Conservation (phyloP, 2,329 filamentous ascomycete species). For the Diatrype stigma region DNA sequence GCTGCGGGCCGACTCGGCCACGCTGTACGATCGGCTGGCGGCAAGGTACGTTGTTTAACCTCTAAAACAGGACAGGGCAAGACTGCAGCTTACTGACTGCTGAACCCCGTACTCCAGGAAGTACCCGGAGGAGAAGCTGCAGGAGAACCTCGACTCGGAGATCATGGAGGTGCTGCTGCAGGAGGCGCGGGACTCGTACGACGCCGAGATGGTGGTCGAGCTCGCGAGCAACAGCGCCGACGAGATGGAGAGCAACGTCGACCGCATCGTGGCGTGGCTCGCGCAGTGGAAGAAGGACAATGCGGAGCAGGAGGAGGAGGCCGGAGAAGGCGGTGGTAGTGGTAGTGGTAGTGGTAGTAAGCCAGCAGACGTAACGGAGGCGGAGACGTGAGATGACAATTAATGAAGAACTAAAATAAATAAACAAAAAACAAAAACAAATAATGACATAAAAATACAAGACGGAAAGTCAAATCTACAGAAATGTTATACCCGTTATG, state of each 20-base stretch:
- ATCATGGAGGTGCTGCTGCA: conserved; percentile 94
- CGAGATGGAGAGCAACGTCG: conserved; percentile 85
- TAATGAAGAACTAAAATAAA: no score
- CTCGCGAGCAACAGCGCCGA: conserved; percentile 75
- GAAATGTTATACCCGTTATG: no score
- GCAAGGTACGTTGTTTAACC: conserved; percentile 56
- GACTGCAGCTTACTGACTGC: no score
- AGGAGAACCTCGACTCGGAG: conserved; percentile 95
- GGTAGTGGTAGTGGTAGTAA: background rate
- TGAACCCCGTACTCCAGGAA: conserved; percentile 50
- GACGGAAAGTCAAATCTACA: no score
- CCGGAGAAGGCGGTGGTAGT: conserved; percentile 1
- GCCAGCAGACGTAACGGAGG: background rate
- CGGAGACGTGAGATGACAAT: background rate
- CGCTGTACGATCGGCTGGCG: conserved; percentile 79
- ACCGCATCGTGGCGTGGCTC: conserved; percentile 78
- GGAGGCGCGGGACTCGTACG: conserved; percentile 84
- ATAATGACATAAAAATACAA: no score
- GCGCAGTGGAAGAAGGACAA: conserved; percentile 75
- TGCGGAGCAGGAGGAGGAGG: conserved; percentile 25
- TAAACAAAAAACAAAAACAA: no score
- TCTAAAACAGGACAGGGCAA: no score
- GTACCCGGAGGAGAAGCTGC: conserved; percentile 81
- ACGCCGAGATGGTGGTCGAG: conserved; percentile 83
- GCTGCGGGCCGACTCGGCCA: conserved; percentile 71